A percentile compares a stretch with the other conserved stretches of the same genome.
Evolutionary conservation across 108 stramenopile species (phyloP).

Genomic region (Asterionellopsis glacialis): DNA sequence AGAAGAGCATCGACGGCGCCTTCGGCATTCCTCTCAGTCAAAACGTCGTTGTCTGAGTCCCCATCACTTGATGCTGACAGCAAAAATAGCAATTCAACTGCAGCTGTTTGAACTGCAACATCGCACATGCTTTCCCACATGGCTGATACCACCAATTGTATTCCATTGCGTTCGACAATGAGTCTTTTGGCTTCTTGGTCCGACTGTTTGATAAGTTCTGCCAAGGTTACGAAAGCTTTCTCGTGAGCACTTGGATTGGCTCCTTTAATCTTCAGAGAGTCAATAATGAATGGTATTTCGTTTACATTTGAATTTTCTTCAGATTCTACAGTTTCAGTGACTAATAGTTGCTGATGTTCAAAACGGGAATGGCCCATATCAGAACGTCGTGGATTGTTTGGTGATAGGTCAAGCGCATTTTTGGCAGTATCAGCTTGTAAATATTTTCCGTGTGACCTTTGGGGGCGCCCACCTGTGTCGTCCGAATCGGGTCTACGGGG

Average conservation of each 20-base stretch:
- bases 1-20: conserved; percentile 34
- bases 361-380: no score
- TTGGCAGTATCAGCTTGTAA: no score
- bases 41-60: conserved; percentile 9
- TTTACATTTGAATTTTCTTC: not conserved
- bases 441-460: no score
- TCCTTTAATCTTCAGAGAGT: conserved; percentile 19
- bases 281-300: conserved; percentile 21
- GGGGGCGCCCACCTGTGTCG: no score
- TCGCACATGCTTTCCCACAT: conserved; percentile 35
- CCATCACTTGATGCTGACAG: conserved; percentile 16
- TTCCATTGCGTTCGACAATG: conserved; percentile 14
- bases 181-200: conserved; percentile 10
- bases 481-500: no score
- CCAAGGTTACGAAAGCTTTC: conserved; percentile 17
- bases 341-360: no score
- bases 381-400: no score
- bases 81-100: conserved; percentile 23
- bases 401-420: no score
- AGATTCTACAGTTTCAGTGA: no score
- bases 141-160: conserved; percentile 15
- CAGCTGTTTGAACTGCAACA: conserved; percentile 26
- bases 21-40: conserved; percentile 16
- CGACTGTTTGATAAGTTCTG: conserved; percentile 8
- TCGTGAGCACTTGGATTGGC: conserved; percentile 14